phyloP scores from a whole-genome alignment of 1,284 basidiomycete genomes.

The Ustilago bromivora region DNA sequence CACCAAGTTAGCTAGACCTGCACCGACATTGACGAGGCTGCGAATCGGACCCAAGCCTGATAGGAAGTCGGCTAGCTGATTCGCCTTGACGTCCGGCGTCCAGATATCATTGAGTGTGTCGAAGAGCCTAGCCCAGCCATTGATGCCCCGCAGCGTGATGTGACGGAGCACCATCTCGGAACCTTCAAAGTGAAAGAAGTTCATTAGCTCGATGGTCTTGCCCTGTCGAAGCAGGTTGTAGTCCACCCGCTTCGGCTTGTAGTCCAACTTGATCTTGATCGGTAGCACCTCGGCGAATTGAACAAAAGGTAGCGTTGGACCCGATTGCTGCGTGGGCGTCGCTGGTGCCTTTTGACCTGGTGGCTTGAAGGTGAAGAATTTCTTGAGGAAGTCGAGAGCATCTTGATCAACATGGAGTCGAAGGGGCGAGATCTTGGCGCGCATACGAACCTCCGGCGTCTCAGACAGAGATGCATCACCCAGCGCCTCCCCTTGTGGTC shows the following conservation, averaged over 20 bases:
- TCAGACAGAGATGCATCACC: background rate
- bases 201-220: conserved; percentile 95
- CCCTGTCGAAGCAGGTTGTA: conserved; percentile 85
- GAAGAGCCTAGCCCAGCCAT: conserved; percentile 87
- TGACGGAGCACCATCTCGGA: conserved; percentile 97
- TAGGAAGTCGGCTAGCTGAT: conserved; percentile 95
- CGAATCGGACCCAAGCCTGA: conserved; percentile 96
- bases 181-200: conserved; percentile 99
- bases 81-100: conserved; percentile 99
- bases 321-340: background rate
- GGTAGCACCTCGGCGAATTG: conserved; percentile 89
- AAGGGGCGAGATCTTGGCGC: conserved; percentile 75
- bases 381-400: conserved; percentile 96
- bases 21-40: conserved; percentile 89
- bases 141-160: conserved; percentile 88
- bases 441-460: conserved; percentile 78
- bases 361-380: conserved; percentile 87
- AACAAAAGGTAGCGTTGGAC: conserved; percentile 36
- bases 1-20: conserved; percentile 93
- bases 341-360: conserved; percentile 64
- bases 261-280: conserved; percentile 87
- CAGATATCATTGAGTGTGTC: conserved; percentile 94
- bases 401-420: conserved; percentile 97
- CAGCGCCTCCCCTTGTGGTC: conserved; percentile 70
- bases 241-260: conserved; percentile 96